phyloP scores from a whole-genome alignment of 306 rosid species.

The Myrica gale region DNA sequence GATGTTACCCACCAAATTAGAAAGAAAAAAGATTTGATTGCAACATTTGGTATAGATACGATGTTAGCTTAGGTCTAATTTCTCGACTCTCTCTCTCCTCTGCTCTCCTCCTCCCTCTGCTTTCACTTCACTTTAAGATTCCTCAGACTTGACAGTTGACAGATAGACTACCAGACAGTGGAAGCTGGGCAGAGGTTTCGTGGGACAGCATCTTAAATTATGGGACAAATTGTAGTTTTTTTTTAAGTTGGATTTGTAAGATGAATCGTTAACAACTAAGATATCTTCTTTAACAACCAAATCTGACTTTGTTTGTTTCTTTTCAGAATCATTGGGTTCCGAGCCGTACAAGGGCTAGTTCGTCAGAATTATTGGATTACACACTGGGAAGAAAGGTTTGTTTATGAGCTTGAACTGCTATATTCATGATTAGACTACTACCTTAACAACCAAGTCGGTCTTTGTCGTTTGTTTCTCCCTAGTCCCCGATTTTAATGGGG shows the following conservation, averaged over 20 bases:
- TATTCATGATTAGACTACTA: slow-evolving; percentile 3
- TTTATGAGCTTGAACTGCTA: slow-evolving; percentile 13
- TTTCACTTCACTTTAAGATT: too few relatives aligned
- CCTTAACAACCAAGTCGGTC: slow-evolving; percentile 20
- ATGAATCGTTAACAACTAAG: background rate
- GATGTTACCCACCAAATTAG: background rate
- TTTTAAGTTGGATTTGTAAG: background rate
- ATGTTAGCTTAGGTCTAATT: background rate
- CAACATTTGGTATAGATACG: background rate
- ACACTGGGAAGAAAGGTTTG: background rate
- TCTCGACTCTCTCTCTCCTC: background rate
- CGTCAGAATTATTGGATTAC: slow-evolving; percentile 23
- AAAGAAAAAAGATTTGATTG: background rate
- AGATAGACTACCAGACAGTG: background rate
- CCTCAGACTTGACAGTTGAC: background rate
- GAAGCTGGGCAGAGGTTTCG: background rate
- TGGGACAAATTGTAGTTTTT: background rate
- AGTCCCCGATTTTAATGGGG: background rate
- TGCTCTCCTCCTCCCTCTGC: background rate
- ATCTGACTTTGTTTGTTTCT: background rate
- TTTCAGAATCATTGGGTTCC: background rate
- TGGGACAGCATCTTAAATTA: background rate
- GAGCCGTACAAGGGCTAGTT: background rate
- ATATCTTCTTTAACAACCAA: background rate
- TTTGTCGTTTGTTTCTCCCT: slow-evolving; percentile 1